A percentile compares a stretch with the other conserved stretches of the same genome.
Evolutionary conservation across 805 yeast species (phyloP).

Genomic region (Yarrowia deformans): DNA sequence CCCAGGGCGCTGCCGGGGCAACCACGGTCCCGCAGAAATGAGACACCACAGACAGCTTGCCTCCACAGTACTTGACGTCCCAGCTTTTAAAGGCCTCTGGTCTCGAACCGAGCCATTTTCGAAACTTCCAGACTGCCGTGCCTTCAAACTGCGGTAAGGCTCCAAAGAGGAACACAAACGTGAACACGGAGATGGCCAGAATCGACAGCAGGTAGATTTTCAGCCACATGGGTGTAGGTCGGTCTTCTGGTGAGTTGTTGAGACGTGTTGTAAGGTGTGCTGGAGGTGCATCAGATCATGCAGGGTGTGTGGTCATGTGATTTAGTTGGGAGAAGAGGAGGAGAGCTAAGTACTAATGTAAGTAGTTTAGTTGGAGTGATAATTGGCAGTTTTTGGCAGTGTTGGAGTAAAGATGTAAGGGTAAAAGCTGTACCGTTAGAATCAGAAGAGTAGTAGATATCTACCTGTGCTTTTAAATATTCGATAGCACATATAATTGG

Average conservation of each 20-base stretch:
- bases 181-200: slow-evolving; percentile 47
- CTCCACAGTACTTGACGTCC: slow-evolving; percentile 40
- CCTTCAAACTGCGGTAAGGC: slow-evolving; percentile 49
- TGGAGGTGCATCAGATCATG: not conserved
- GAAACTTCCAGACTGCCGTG: slow-evolving; percentile 40
- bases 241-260: too few relatives aligned
- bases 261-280: not conserved
- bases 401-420: too few relatives aligned
- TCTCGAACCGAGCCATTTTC: not conserved
- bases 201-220: slow-evolving; percentile 53
- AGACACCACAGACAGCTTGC: slow-evolving; percentile 44
- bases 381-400: too few relatives aligned
- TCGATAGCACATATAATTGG: too few relatives aligned
- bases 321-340: too few relatives aligned
- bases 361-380: too few relatives aligned
- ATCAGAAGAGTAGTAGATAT: too few relatives aligned
- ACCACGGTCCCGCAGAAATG: not conserved
- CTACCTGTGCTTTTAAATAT: too few relatives aligned
- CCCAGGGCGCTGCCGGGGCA: slow-evolving; percentile 39
- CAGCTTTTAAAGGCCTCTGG: not conserved
- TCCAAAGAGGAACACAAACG: slow-evolving; percentile 50
- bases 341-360: too few relatives aligned
- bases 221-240: too few relatives aligned
- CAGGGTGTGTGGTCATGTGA: not conserved
- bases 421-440: too few relatives aligned